Evolutionary conservation across 2,329 filamentous ascomycete species (phyloP).

Genomic region (Zasmidium citrigriseum): DNA sequence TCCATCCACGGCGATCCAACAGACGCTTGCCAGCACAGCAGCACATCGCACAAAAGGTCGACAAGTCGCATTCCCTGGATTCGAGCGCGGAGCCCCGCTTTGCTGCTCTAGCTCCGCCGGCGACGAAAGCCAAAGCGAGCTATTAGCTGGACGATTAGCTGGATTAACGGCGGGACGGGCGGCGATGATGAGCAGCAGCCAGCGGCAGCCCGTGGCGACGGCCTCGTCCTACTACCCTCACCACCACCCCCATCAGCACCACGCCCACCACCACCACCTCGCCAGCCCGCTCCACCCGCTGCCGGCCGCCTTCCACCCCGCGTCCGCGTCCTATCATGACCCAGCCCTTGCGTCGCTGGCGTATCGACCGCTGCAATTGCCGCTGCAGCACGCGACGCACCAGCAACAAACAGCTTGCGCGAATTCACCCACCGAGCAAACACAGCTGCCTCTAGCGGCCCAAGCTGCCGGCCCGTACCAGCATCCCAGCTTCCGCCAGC

Average conservation of each 20-base stretch:
- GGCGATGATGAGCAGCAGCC: conserved; percentile 29
- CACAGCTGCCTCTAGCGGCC: conserved; percentile 27
- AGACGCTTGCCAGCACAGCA: conserved; percentile 18
- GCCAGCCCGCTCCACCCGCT: conserved; percentile 10
- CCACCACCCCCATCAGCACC: conserved; percentile 16
- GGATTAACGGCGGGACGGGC: conserved; percentile 9
- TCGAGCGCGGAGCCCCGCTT: conserved; percentile 23
- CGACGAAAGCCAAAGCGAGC: conserved; percentile 16
- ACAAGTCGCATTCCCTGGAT: conserved; percentile 1
- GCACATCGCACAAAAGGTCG: conserved; percentile 4
- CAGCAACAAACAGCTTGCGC: conserved; percentile 12
- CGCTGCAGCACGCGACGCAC: conserved; percentile 36
- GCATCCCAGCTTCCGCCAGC: conserved; percentile 23
- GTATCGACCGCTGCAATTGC: conserved; percentile 41
- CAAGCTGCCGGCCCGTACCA: conserved; percentile 23
- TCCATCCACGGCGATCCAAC: conserved; percentile 6
- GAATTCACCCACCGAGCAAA: conserved; percentile 19
- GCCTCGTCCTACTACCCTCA: conserved; percentile 22
- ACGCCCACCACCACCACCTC: conserved; percentile 11
- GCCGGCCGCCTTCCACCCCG: conserved; percentile 16
- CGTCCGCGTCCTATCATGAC: conserved; percentile 29
- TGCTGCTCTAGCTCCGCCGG: conserved; percentile 29
- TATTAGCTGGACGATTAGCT: conserved; percentile 10
- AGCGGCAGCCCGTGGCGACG: conserved; percentile 28
- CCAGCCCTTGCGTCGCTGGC: conserved; percentile 39